Conservation (phyloP, 345 rosid genomes). For the Noccaea caerulescens region DNA sequence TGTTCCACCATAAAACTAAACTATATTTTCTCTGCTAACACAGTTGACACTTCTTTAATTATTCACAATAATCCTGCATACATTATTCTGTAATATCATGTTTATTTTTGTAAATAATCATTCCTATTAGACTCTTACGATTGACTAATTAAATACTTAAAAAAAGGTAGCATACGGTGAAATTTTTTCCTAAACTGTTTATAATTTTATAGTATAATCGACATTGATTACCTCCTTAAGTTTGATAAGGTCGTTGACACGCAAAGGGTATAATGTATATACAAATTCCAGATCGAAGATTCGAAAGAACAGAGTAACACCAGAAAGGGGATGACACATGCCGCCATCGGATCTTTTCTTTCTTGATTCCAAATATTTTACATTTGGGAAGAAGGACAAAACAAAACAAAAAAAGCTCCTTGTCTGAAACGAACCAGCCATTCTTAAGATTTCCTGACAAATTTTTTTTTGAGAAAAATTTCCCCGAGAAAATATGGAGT, state of each 20-base stretch:
- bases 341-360: conserved; percentile 23
- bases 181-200: neutral
- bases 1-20: too few relatives aligned
- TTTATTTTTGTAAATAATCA: neutral
- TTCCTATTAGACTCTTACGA: neutral
- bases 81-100: too few relatives aligned
- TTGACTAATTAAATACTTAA: neutral
- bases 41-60: too few relatives aligned
- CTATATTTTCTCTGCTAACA: too few relatives aligned
- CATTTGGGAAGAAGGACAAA: conserved; percentile 17
- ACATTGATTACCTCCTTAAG: conserved; percentile 25
- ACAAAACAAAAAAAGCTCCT: conserved; percentile 22
- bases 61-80: too few relatives aligned
- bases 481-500: neutral
- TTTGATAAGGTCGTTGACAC: conserved; percentile 45
- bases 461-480: too few relatives aligned
- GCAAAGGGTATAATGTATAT: conserved; percentile 22
- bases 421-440: conserved; percentile 36
- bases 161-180: neutral
- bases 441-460: conserved; percentile 22
- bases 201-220: conserved; percentile 7
- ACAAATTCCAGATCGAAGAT: conserved; percentile 41
- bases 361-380: conserved; percentile 23
- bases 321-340: conserved; percentile 42
- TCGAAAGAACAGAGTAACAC: conserved; percentile 40